These are phyloP conservation scores for Castanospermum australe DNA, from an alignment of 306 rosid species.

Conservation along the genomic window DNA sequence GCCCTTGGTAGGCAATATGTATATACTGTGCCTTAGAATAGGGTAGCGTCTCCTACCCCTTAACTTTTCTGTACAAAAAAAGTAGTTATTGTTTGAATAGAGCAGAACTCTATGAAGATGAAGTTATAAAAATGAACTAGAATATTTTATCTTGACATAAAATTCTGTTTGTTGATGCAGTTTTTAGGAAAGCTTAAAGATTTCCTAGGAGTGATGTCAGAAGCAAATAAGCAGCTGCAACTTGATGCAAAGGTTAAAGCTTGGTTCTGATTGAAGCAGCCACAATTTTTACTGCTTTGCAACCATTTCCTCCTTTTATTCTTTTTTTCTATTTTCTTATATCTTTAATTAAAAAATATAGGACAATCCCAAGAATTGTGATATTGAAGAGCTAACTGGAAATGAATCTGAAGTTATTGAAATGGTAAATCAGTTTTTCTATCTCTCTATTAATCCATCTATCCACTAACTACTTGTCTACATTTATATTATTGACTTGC, in stretches of 20 bases:
- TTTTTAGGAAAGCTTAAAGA: slow-evolving; percentile 41
- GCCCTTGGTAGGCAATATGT: too few relatives aligned
- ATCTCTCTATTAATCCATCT: background rate
- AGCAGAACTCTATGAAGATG: background rate
- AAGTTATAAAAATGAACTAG: background rate
- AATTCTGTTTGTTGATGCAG: slow-evolving; percentile 23
- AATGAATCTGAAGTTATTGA: slow-evolving; percentile 76
- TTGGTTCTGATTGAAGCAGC: slow-evolving; percentile 8
- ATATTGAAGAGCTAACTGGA: slow-evolving; percentile 76
- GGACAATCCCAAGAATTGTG: slow-evolving; percentile 62
- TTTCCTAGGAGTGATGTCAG: slow-evolving; percentile 72
- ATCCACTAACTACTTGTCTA: background rate
- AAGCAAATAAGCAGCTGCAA: slow-evolving; percentile 67
- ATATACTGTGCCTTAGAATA: too few relatives aligned
- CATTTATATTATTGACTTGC: background rate
- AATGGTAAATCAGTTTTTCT: slow-evolving; percentile 42
- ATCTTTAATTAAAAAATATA: slow-evolving; percentile 6
- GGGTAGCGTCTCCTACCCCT: too few relatives aligned
- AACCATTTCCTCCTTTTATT: background rate
- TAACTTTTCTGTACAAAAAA: too few relatives aligned
- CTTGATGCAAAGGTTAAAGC: slow-evolving; percentile 65
- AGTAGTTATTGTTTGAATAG: background rate
- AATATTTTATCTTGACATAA: background rate
- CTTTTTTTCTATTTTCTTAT: background rate
- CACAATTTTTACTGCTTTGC: background rate